Evolutionary conservation across 768 basidiomycete species (phyloP).

Genomic region (Tylopilus sp.): DNA sequence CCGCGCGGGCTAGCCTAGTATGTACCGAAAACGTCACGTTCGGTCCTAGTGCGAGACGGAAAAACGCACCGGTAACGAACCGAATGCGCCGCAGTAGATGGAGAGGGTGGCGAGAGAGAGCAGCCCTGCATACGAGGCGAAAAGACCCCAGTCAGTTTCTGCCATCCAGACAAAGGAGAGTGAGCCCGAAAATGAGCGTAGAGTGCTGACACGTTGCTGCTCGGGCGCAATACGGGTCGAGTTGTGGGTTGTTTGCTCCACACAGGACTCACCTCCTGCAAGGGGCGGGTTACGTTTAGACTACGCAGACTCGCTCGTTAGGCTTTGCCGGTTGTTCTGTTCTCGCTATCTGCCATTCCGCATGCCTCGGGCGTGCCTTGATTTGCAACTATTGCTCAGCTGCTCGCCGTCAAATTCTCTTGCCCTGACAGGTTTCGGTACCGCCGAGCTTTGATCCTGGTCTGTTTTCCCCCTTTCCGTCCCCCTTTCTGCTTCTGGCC

Average conservation of each 20-base stretch:
- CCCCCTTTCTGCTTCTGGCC: neutral
- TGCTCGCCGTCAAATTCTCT: neutral
- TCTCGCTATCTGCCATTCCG: neutral
- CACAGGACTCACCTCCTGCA: neutral
- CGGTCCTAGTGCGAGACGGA: neutral
- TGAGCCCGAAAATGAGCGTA: neutral
- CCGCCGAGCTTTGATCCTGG: neutral
- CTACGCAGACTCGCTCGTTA: neutral
- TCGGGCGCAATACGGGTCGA: no score
- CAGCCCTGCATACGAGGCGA: conserved; percentile 69
- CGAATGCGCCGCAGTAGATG: conserved; percentile 68
- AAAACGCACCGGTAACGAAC: conserved; percentile 59
- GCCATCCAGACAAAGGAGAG: conserved; percentile 4
- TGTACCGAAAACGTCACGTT: no score
- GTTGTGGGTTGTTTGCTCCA: conserved; percentile 19
- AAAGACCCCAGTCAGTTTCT: conserved; percentile 50
- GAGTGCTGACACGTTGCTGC: no score
- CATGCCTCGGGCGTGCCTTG: neutral
- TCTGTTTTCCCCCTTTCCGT: neutral
- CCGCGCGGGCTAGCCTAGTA: conserved; percentile 9
- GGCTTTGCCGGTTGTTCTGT: neutral
- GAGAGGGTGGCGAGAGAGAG: conserved; percentile 60
- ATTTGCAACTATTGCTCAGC: neutral
- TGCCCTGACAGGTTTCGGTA: neutral
- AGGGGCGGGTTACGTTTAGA: neutral